Conservation (phyloP, 495 filamentous ascomycete species). For the Jackrogersella minutella region DNA sequence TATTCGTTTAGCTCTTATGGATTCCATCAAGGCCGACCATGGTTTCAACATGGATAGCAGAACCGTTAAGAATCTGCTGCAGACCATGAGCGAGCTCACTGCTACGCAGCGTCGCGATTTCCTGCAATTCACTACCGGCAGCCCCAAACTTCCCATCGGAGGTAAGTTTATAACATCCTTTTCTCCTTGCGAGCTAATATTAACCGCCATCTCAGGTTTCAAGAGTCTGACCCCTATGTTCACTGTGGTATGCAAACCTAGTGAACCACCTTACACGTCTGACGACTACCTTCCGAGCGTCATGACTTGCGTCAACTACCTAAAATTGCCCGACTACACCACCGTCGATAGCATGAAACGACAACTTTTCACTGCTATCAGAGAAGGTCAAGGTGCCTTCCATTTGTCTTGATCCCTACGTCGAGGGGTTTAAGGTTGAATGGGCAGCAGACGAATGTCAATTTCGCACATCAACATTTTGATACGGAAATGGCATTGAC, state of each 20-base stretch:
- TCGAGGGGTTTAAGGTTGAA: not conserved
- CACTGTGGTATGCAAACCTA: constrained; percentile 98
- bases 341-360: constrained; percentile 75
- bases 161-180: constrained; percentile 65
- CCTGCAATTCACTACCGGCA: constrained; percentile 97
- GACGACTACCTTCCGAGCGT: constrained; percentile 98
- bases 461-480: constrained; percentile 11
- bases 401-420: constrained; percentile 77
- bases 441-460: not conserved
- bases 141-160: constrained; percentile 97
- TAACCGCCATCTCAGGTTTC: constrained; percentile 71
- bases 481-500: constrained; percentile 28
- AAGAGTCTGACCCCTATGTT: constrained; percentile 97
- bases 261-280: constrained; percentile 90
- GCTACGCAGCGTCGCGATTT: constrained; percentile 86
- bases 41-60: constrained; percentile 99
- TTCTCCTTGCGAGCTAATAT: constrained; percentile 4
- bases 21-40: constrained; percentile 99
- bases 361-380: constrained; percentile 83
- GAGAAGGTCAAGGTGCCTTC: constrained; percentile 98
- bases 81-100: constrained; percentile 90
- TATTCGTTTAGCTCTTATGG: constrained; percentile 77
- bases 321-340: constrained; percentile 97
- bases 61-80: constrained; percentile 92
- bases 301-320: constrained; percentile 99